These are phyloP conservation scores for Blastobotrys peoriensis DNA, from an alignment of 805 yeast species.

Conservation along the genomic window DNA sequence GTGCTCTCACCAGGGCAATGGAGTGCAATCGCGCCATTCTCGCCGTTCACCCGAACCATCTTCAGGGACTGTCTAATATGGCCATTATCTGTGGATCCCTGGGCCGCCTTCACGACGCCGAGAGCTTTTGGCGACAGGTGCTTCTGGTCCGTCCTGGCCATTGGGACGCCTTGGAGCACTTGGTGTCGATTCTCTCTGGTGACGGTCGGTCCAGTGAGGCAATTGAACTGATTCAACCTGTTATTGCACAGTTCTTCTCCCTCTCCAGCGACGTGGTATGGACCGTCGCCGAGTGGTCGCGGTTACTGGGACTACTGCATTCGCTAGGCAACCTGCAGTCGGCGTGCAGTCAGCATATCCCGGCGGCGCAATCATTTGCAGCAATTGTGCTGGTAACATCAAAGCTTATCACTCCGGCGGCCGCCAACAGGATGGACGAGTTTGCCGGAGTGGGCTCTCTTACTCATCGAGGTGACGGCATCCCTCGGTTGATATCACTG, in stretches of 20 bases:
- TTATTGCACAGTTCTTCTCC: slow-evolving; percentile 1
- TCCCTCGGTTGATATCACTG: background rate
- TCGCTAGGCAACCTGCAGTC: slow-evolving; percentile 24
- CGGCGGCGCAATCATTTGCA: slow-evolving; percentile 23
- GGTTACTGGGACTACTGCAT: slow-evolving; percentile 9
- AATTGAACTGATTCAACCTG: slow-evolving; percentile 2
- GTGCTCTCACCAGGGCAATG: slow-evolving; percentile 1
- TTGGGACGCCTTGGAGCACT: slow-evolving; percentile 26
- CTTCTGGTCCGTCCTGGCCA: slow-evolving; percentile 20
- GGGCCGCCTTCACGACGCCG: slow-evolving; percentile 19
- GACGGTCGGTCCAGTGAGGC: slow-evolving; percentile 16
- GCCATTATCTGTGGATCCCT: slow-evolving; percentile 19
- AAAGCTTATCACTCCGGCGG: background rate
- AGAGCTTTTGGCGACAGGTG: slow-evolving; percentile 21
- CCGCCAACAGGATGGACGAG: background rate
- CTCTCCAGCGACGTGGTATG: background rate
- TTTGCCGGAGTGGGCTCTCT: background rate
- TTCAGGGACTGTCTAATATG: slow-evolving; percentile 24
- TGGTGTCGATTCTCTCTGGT: slow-evolving; percentile 17
- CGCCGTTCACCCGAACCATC: slow-evolving; percentile 12
- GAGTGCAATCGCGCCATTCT: slow-evolving; percentile 4
- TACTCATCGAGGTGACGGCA: background rate
- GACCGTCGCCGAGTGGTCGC: background rate
- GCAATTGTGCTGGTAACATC: slow-evolving; percentile 8
- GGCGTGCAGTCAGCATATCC: slow-evolving; percentile 11